These are phyloP conservation scores for Grosmannia serpens DNA, from an alignment of 2,329 filamentous ascomycete genomes.

Conservation along the genomic window DNA sequence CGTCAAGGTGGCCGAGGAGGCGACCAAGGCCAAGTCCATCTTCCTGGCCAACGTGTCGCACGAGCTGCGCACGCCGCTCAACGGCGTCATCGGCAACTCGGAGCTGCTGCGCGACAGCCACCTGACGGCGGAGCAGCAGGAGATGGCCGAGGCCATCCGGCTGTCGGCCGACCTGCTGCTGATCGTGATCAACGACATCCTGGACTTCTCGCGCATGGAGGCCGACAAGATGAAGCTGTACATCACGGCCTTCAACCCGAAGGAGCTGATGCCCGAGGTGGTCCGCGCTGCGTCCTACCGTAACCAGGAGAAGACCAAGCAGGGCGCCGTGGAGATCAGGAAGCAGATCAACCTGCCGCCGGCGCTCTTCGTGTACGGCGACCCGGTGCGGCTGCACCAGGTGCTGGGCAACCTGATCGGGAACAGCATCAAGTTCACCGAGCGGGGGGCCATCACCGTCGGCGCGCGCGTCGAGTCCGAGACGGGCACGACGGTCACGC, in stretches of 20 bases:
- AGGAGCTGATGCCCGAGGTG: constrained; percentile 56
- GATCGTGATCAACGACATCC: constrained; percentile 90
- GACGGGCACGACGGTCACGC: constrained; percentile 54
- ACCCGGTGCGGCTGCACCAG: constrained; percentile 55
- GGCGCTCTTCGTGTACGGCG: constrained; percentile 54
- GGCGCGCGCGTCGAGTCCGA: constrained; percentile 63
- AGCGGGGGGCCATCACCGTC: constrained; percentile 75
- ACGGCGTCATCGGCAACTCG: constrained; percentile 81
- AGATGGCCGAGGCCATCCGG: constrained; percentile 80
- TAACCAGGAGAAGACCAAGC: constrained; percentile 50
- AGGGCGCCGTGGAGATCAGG: constrained; percentile 51
- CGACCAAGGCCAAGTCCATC: constrained; percentile 71
- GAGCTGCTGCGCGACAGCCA: constrained; percentile 70
- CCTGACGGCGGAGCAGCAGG: constrained; percentile 63
- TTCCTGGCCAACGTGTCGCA: constrained; percentile 74
- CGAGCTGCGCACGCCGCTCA: constrained; percentile 71
- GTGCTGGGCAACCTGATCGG: constrained; percentile 74
- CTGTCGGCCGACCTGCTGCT: constrained; percentile 77
- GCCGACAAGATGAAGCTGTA: constrained; percentile 78
- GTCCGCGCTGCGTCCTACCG: constrained; percentile 56
- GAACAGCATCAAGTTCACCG: constrained; percentile 91
- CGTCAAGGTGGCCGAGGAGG: constrained; percentile 72
- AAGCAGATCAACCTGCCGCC: constrained; percentile 65
- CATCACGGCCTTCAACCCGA: constrained; percentile 55
- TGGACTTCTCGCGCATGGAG: constrained; percentile 92